phyloP scores from a whole-genome alignment of 441 rosid species.

The Gossypium lobatum region DNA sequence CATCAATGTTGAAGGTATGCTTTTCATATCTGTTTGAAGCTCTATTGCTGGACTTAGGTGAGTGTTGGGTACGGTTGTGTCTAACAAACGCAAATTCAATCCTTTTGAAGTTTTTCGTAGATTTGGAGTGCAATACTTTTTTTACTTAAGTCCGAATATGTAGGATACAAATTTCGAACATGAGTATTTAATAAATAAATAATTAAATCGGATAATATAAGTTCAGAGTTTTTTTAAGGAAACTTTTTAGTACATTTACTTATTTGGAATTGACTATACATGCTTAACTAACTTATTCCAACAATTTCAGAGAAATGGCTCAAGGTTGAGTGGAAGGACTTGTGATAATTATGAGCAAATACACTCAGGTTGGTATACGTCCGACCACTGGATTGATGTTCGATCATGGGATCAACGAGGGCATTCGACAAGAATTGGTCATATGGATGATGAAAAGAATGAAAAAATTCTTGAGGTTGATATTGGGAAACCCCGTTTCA shows the following conservation, averaged over 20 bases:
- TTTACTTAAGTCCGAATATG: neutral
- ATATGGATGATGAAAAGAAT: constrained; percentile 34
- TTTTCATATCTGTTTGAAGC: neutral
- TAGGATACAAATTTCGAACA: neutral
- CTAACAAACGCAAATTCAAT: neutral
- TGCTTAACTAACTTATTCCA: neutral
- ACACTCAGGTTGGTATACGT: constrained; percentile 24
- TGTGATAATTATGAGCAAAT: constrained; percentile 27
- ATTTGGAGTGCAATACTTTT: neutral
- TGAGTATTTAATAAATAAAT: neutral
- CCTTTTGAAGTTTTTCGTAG: neutral
- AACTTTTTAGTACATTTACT: neutral
- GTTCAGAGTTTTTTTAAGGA: neutral
- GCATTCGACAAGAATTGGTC: constrained; percentile 23
- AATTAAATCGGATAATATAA: neutral
- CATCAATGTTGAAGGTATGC: constrained; percentile 52
- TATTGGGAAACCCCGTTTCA: constrained; percentile 37
- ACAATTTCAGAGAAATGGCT: constrained; percentile 54
- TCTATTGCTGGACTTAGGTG: neutral
- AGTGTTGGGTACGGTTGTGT: neutral
- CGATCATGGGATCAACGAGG: constrained; percentile 29
- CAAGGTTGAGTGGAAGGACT: constrained; percentile 40
- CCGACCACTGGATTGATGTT: constrained; percentile 27
- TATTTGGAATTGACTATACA: neutral
- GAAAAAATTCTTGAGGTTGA: constrained; percentile 77